Base-by-base conservation (phyloP, 495 filamentous ascomycete species). In the Letharia lupina region DNA sequence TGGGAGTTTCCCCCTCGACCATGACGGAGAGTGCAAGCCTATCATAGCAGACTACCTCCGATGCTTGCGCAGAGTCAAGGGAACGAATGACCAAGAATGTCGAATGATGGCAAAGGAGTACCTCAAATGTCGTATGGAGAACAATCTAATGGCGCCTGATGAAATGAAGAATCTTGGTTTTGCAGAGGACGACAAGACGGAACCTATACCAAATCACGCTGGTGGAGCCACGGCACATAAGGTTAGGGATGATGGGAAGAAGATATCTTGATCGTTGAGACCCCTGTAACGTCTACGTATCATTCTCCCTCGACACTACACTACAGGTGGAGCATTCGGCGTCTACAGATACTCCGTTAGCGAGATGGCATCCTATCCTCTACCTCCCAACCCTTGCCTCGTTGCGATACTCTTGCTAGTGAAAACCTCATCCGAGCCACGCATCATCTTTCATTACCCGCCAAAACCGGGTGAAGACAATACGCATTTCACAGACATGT, bases 1-100 rank as follows among this genome's bases (percentile, higher is more conserved):
- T 63, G 94, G 94, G 56, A 95, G 91, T 75, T 98, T 98, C 72
- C 94, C 94, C 33, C 86, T 98, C 56, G 94, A 98, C 73, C 93
- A 96, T 69, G 91, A 93, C 73, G 92, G 91, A 70, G 94, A 98
- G 79, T 98, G 94, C 84, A 96, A 93, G 74, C 79, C 86, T 63
- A 81, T 94, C 63, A 96, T 97, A 82, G 81, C 79, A 10, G 80
- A 80, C 54, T 98, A 98, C 73, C 82, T 98, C 57, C 80, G 81
- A 64, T 98, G 94, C 74, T 83, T 98, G 67, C 93, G 91, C 70
- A 85, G 82, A 62, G 84, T 86, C 57, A 86, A 83, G 66, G 94
- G 94, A 10, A 84, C 88, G 45, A 98, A 98, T 69, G 89, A 93
- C 65, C 80, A 88, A 61, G 87, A 91, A 66, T 98, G 94, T 72